Base-by-base conservation (phyloP, 805 yeast species). In the Maudiozyma serrabonitensis region DNA sequence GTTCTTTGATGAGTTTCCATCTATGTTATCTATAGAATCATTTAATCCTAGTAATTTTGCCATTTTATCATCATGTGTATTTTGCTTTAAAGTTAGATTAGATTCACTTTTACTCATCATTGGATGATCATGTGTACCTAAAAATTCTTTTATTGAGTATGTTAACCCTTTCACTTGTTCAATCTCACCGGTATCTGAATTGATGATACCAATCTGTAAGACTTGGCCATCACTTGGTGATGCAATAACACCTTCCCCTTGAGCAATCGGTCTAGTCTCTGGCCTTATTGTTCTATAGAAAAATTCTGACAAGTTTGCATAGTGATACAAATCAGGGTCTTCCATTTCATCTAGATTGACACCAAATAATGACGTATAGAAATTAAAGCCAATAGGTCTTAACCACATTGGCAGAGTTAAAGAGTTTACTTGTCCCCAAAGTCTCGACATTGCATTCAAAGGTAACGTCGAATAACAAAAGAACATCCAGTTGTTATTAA, bases 131-230 rank as follows among this genome's bases (percentile, higher is more conserved):
- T 67, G 68, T 7, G 68, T 74, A 4, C 99, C 99, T 43, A 93
- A 74, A 48, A 93, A 77, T 9, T 95, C 90, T 56, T 87, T 91
- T 15, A 93, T 76, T 2, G 95, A 82, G 66, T 93, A 93, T 1
- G 95, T 87, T 80, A 93, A 79, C 7, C 99, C 99, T 69, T 93
- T 93, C 40, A 93, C 98, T 67, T 91, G 98, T 66, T 93, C 98
- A 52, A 93, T 88, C 56, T 85, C 87, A 34, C 96, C 96, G 56
- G 84, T 76, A 47, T 79, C 80, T 4, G 67, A 58, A 47, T 74
- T 72, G 39, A 87, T 79, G 31, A 79, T 72, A 23, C 99, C 99
- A 51, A 87, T 77, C 58, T 87, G 90, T 51, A 93, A 71, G 16
- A 93, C 84, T 55, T 78, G 82, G 21, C 99, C 99, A 68, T 93